Evolutionary conservation across 2,329 filamentous ascomycete species (phyloP).

Genomic region (Neocatenulostroma microsporum): DNA sequence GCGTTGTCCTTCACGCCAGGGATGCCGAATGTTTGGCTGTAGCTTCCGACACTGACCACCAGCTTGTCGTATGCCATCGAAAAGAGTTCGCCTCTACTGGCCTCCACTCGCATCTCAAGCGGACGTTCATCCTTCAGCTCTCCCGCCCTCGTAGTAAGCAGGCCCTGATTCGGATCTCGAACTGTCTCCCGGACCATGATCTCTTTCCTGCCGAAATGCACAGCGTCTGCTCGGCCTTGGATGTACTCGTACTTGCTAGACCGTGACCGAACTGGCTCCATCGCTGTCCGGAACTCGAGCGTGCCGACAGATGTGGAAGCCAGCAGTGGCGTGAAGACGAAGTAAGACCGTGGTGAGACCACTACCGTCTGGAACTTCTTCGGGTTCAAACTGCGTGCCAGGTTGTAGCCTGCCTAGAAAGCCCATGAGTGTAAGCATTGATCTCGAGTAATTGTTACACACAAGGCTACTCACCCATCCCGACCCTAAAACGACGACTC

Average conservation of each 20-base stretch:
- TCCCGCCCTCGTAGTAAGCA: slow-evolving; percentile 46
- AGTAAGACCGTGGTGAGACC: slow-evolving; percentile 81
- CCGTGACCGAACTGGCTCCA: slow-evolving; percentile 70
- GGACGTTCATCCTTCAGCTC: slow-evolving; percentile 16
- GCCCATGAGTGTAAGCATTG: no score
- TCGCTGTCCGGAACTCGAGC: slow-evolving; percentile 74
- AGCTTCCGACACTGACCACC: slow-evolving; percentile 73
- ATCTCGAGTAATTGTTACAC: no score
- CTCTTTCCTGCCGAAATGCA: slow-evolving; percentile 67
- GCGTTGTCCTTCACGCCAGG: slow-evolving; percentile 77
- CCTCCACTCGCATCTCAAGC: slow-evolving; percentile 7
- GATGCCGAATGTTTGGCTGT: slow-evolving; percentile 78
- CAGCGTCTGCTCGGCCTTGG: slow-evolving; percentile 74
- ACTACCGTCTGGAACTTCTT: slow-evolving; percentile 66
- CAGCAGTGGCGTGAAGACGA: slow-evolving; percentile 78
- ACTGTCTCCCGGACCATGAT: slow-evolving; percentile 65
- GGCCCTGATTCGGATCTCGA: slow-evolving; percentile 47
- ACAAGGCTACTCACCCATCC: no score
- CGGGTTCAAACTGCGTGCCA: slow-evolving; percentile 63
- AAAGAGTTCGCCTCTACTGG: slow-evolving; percentile 51
- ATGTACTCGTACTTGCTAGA: slow-evolving; percentile 58
- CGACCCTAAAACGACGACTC: no score
- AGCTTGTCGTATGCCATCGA: slow-evolving; percentile 79
- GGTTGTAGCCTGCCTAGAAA: slow-evolving; percentile 59
- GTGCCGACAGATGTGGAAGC: slow-evolving; percentile 80